Conservation (phyloP, 225 moss, liverwort and hornwort species). For the Ulota crispa region DNA sequence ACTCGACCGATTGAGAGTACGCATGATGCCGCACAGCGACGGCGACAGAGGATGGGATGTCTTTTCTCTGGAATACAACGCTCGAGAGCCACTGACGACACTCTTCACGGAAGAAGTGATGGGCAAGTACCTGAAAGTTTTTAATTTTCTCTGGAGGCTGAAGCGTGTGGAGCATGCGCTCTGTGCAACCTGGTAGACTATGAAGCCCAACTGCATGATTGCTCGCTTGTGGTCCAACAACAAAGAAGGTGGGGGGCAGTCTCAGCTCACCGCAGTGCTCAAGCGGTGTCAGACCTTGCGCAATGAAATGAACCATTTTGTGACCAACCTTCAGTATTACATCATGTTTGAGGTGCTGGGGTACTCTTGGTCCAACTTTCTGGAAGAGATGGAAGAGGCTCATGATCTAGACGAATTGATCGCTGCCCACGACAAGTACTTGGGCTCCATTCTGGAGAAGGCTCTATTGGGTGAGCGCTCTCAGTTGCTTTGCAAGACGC, state of each 20-base stretch:
- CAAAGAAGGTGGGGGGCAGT: slow-evolving; percentile 77
- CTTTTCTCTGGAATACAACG: slow-evolving; percentile 91
- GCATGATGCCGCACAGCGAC: slow-evolving; percentile 96
- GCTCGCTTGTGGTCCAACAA: slow-evolving; percentile 81
- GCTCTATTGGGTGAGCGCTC: slow-evolving; percentile 94
- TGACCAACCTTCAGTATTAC: slow-evolving; percentile 97
- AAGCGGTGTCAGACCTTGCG: slow-evolving; percentile 96
- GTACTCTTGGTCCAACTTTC: slow-evolving; percentile 97
- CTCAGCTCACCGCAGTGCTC: slow-evolving; percentile 86
- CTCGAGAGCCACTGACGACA: slow-evolving; percentile 91
- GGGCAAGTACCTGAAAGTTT: slow-evolving; percentile 90
- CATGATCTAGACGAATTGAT: slow-evolving; percentile 95
- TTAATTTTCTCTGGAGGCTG: slow-evolving; percentile 96
- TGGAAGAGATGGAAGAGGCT: slow-evolving; percentile 98
- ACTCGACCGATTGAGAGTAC: slow-evolving; percentile 83
- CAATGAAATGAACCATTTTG: slow-evolving; percentile 99
- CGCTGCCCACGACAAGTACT: slow-evolving; percentile 95
- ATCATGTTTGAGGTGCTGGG: slow-evolving; percentile 99
- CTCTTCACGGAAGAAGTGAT: slow-evolving; percentile 97
- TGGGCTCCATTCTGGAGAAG: slow-evolving; percentile 94
- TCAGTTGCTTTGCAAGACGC: slow-evolving; percentile 94
- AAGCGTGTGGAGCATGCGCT: slow-evolving; percentile 98
- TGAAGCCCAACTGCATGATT: slow-evolving; percentile 98
- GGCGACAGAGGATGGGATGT: slow-evolving; percentile 99
- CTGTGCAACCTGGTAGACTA: slow-evolving; percentile 98